These are phyloP conservation scores for Zoysia matrella DNA, from an alignment of 202 grass and related monocot genomes.

Conservation along the genomic window DNA sequence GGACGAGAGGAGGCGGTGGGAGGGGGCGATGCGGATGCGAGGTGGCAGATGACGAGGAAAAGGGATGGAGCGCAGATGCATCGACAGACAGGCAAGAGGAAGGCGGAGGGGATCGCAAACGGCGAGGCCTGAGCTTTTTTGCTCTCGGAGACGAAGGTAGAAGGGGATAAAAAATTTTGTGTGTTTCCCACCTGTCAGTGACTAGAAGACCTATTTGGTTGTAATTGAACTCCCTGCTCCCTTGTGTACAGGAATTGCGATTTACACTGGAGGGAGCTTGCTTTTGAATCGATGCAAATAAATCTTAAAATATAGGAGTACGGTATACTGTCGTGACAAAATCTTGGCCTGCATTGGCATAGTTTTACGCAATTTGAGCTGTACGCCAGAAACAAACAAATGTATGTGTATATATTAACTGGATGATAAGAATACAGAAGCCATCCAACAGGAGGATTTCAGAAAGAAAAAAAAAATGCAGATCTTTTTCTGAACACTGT, in stretches of 20 bases:
- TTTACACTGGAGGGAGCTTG: too few species aligned
- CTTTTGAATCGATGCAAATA: not conserved
- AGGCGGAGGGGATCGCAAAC: constrained; percentile 41
- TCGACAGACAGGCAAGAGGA: constrained; percentile 46
- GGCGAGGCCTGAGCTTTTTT: not conserved
- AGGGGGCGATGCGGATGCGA: constrained; percentile 29
- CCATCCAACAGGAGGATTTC: constrained; percentile 18
- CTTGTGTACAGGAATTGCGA: not conserved
- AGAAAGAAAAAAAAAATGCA: constrained; percentile 22
- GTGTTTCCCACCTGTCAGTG: not conserved
- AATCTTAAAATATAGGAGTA: too few species aligned
- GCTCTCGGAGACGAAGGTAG: not conserved
- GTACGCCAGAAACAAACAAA: not conserved
- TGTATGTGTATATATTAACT: constrained; percentile 12
- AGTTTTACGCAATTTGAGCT: not conserved
- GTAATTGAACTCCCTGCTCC: not conserved
- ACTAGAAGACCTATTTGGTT: not conserved
- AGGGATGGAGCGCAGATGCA: constrained; percentile 40
- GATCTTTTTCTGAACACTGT: constrained; percentile 30
- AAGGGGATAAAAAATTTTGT: constrained; percentile 13
- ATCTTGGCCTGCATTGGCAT: not conserved
- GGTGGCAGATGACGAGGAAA: not conserved
- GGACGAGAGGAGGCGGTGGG: constrained; percentile 26
- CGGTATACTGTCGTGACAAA: not conserved
- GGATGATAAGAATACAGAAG: constrained; percentile 24